Evolutionary conservation across 495 filamentous ascomycete genomes (phyloP).

Genomic region (Umbilicaria muhlenbergii): DNA sequence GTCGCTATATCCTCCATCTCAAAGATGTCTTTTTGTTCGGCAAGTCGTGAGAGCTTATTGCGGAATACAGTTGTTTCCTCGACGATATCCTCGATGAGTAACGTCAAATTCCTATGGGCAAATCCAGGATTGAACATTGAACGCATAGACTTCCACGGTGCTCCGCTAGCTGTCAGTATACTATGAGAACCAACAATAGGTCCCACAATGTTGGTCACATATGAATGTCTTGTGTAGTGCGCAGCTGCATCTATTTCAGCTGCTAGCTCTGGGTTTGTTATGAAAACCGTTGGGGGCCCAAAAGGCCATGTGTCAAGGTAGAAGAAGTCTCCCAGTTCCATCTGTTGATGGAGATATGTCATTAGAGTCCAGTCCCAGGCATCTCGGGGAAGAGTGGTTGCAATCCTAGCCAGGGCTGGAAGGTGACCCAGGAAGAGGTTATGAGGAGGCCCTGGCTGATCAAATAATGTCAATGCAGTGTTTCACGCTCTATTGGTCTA

Average conservation of each 20-base stretch:
- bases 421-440: constrained; percentile 6
- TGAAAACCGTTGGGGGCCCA: constrained; percentile 16
- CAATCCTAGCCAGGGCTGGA: constrained; percentile 2
- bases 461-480: too few relatives aligned
- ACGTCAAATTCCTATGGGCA: constrained; percentile 15
- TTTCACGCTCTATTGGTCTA: too few relatives aligned
- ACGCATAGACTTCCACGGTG: constrained; percentile 19
- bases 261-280: constrained; percentile 28
- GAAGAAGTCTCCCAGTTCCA: constrained; percentile 17
- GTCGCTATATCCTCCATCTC: constrained; percentile 19
- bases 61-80: constrained; percentile 17
- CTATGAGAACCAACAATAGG: constrained; percentile 15
- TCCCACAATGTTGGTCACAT: constrained; percentile 5
- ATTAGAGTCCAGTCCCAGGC: constrained; percentile 14
- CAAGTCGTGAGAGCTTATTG: constrained; percentile 12
- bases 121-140: constrained; percentile 25
- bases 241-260: constrained; percentile 18
- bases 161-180: constrained; percentile 17
- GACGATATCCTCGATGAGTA: constrained; percentile 18
- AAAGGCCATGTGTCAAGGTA: constrained; percentile 24
- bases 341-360: constrained; percentile 10
- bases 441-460: constrained; percentile 9
- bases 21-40: constrained; percentile 15
- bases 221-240: constrained; percentile 10
- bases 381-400: constrained; percentile 4